These are phyloP conservation scores for Termitomyces sp. DNA, from an alignment of 768 basidiomycete species.

Conservation along the genomic window DNA sequence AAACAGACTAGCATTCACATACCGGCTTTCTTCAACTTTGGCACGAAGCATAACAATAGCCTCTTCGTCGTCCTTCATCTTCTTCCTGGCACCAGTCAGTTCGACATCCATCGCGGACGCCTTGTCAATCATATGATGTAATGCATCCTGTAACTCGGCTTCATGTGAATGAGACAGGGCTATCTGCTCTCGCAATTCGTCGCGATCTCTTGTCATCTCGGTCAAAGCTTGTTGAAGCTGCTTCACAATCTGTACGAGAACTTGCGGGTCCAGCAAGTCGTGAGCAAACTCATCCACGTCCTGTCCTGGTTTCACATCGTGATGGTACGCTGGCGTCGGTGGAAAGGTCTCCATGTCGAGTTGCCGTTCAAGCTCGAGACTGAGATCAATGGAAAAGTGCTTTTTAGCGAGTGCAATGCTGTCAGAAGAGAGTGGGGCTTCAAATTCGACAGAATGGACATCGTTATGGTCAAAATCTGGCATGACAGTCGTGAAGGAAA, in stretches of 20 bases:
- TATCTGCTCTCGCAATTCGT: conserved; percentile 53
- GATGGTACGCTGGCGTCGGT: conserved; percentile 32
- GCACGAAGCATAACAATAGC: conserved; percentile 67
- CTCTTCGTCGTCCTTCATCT: conserved; percentile 68
- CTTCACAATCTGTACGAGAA: conserved; percentile 71
- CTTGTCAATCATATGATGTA: conserved; percentile 62
- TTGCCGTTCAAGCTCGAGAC: conserved; percentile 74
- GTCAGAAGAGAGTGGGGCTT: conserved; percentile 28
- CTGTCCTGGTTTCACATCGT: conserved; percentile 11
- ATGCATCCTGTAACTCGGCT: conserved; percentile 54
- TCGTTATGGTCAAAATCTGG: conserved; percentile 24
- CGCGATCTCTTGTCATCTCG: conserved; percentile 65
- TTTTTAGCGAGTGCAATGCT: conserved; percentile 17
- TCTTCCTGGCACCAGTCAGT: conserved; percentile 42
- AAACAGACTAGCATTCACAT: conserved; percentile 12
- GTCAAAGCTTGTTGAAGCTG: conserved; percentile 63
- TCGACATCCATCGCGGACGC: conserved; percentile 53
- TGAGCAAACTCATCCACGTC: conserved; percentile 11
- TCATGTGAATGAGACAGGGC: conserved; percentile 46
- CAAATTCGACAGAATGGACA: conserved; percentile 30
- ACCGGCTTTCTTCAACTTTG: conserved; percentile 90
- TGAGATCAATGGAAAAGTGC: conserved; percentile 69
- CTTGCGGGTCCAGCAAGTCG: conserved; percentile 64
- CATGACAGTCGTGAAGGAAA: conserved; percentile 17
- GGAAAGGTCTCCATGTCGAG: conserved; percentile 59